These are phyloP conservation scores for Entamoeba moshkovskii DNA, from an alignment of 208 protist species.

Conservation along the genomic window DNA sequence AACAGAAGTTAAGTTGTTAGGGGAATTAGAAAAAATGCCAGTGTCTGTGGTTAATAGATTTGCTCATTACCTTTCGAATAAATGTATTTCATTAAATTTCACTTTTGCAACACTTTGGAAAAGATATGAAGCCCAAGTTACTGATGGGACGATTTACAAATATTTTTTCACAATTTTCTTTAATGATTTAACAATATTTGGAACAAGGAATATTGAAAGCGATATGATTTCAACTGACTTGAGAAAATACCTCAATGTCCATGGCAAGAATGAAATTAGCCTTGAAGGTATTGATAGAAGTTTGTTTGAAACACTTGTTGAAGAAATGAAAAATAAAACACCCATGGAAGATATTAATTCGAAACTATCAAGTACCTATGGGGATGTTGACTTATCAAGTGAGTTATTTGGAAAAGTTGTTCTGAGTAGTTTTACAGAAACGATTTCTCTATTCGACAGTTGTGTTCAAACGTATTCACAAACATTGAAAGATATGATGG, in stretches of 20 bases:
- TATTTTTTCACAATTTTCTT: neutral
- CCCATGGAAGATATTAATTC: neutral
- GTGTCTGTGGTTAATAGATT: neutral
- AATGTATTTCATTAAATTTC: neutral
- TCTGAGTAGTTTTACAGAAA: neutral
- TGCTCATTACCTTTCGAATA: neutral
- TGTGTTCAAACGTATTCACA: neutral
- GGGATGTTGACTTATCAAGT: neutral
- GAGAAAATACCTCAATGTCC: neutral
- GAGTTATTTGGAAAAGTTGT: neutral
- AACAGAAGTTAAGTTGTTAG: neutral
- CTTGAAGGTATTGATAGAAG: neutral
- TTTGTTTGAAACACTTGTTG: neutral
- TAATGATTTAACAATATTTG: neutral
- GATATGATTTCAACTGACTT: neutral
- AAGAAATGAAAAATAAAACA: neutral
- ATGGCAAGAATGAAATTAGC: neutral
- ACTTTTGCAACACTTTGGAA: neutral
- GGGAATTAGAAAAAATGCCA: neutral
- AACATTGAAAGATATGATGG: neutral
- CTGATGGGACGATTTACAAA: neutral
- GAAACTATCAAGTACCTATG: neutral
- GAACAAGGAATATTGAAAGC: neutral
- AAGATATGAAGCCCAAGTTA: neutral
- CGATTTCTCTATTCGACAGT: neutral